Evolutionary conservation across 352 stramenopile species (phyloP), one percentile per base, ranked within the genome.

Genomic region (Pythium volutum): DNA sequence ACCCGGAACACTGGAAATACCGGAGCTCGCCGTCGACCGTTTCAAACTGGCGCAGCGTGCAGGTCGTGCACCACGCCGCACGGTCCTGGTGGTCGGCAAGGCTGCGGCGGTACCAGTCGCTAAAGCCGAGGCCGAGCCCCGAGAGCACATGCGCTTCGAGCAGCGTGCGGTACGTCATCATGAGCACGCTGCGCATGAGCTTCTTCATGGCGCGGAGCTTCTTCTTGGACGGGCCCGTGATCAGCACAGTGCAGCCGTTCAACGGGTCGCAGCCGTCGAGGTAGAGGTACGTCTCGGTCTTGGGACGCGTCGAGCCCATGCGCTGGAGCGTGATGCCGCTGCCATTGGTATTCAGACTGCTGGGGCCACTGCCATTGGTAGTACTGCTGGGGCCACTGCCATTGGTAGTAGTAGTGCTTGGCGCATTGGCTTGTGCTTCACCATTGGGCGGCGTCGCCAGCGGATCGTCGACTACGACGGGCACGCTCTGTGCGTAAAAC

Each of bases 91-190:
- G 26, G 18, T 71, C 67, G 10, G 49, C 46, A 10, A 73, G 49
- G 23, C 59, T 73, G 26, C 43, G 58, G 6, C 61, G 53, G 20
- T 62, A 71, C 56, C 53, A 65, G 23, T 67, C 64, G 34, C 41
- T 56, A 41, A 65, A 60, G 14, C 26, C 31, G 4, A 71, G 56
- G 2, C 75, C 72, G 20, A 98, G 77, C 55, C 98, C 93, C 18
- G 82, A 91, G 26, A 99, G 74, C 53, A 98, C 97, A 54, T 95
- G 87, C 7, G 95, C 96, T 69, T 99, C 96, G 22, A 99, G 84
- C 26, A 97, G 88, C 22, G 98, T 75, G 59, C 97, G 97, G 74
- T 99, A 99, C 12, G 96, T 91, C 57, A 96, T 89, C 34, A 87
- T 93, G 10, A 99, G 78, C 10, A 98, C 79, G 22, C 90, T 89